Evolutionary conservation across 2,329 filamentous ascomycete species (phyloP).

Genomic region (Calonectria pteridis): DNA sequence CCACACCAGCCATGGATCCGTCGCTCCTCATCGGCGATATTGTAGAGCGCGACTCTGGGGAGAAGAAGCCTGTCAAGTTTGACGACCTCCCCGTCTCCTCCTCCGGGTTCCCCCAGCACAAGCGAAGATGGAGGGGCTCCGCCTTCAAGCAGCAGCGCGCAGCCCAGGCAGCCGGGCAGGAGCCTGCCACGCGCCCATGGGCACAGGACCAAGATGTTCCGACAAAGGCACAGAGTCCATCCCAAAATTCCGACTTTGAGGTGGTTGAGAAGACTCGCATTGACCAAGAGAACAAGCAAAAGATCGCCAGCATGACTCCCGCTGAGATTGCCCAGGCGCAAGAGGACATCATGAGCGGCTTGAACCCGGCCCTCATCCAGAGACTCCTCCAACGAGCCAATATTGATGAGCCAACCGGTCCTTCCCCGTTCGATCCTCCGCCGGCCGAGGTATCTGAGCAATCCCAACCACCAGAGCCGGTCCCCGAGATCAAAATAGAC

Average conservation of each 20-base stretch:
- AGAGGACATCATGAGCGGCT: constrained; percentile 80
- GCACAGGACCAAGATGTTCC: constrained; percentile 11
- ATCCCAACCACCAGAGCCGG: constrained; percentile 29
- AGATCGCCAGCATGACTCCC: constrained; percentile 81
- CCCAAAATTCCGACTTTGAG: constrained; percentile 46
- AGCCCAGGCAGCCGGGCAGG: constrained; percentile 34
- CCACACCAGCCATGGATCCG: constrained; percentile 49
- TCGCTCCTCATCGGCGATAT: constrained; percentile 79
- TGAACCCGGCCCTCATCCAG: constrained; percentile 83
- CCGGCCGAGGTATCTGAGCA: constrained; percentile 32
- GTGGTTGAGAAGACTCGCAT: constrained; percentile 78
- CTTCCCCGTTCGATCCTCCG: constrained; percentile 58
- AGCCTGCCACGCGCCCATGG: constrained; percentile 11
- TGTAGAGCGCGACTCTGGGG: constrained; percentile 76
- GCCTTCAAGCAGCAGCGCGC: constrained; percentile 77
- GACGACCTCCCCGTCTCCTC: constrained; percentile 59
- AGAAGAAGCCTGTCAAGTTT: constrained; percentile 71
- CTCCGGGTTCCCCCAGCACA: constrained; percentile 90
- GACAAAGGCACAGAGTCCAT: neutral
- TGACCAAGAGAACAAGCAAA: constrained; percentile 83
- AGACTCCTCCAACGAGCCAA: constrained; percentile 81
- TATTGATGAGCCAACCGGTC: constrained; percentile 71
- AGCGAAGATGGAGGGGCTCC: constrained; percentile 79
- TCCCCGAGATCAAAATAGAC: constrained; percentile 53
- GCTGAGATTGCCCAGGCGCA: constrained; percentile 86